phyloP scores from a whole-genome alignment of 345 rosid species.

The Populus ilicifolia region DNA sequence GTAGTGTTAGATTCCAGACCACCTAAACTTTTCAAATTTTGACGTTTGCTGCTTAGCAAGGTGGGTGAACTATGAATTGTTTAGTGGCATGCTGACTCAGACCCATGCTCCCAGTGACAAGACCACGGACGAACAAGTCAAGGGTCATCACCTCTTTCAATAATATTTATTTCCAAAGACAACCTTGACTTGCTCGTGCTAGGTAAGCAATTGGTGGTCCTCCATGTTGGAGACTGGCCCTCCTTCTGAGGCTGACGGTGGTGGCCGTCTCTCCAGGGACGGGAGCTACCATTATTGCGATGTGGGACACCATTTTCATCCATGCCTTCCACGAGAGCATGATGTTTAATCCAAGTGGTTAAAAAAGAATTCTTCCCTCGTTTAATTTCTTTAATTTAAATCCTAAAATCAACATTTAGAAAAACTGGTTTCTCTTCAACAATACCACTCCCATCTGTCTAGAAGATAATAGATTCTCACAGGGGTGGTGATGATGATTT shows the following conservation, averaged over 20 bases:
- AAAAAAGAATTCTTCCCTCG: too few relatives aligned
- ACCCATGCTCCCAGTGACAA: background rate
- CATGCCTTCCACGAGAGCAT: too few relatives aligned
- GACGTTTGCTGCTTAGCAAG: background rate
- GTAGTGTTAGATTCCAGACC: background rate
- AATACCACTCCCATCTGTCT: too few relatives aligned
- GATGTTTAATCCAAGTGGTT: too few relatives aligned
- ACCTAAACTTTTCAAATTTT: background rate
- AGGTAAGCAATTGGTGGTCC: background rate
- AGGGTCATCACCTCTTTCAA: background rate
- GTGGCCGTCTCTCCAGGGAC: background rate
- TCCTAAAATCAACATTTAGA: too few relatives aligned
- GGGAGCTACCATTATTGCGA: background rate
- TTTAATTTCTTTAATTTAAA: too few relatives aligned
- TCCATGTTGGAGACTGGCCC: background rate
- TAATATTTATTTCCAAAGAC: background rate
- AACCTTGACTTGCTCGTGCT: background rate
- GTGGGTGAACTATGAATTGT: constrained; percentile 1
- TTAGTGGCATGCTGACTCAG: constrained; percentile 9
- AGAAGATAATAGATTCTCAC: too few relatives aligned
- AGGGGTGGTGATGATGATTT: too few relatives aligned
- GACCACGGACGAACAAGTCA: background rate
- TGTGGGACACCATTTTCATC: background rate
- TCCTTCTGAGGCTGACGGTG: background rate
- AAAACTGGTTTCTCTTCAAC: too few relatives aligned